Conservation (phyloP, 768 basidiomycete species). For the Aureoboletus auriporus region DNA sequence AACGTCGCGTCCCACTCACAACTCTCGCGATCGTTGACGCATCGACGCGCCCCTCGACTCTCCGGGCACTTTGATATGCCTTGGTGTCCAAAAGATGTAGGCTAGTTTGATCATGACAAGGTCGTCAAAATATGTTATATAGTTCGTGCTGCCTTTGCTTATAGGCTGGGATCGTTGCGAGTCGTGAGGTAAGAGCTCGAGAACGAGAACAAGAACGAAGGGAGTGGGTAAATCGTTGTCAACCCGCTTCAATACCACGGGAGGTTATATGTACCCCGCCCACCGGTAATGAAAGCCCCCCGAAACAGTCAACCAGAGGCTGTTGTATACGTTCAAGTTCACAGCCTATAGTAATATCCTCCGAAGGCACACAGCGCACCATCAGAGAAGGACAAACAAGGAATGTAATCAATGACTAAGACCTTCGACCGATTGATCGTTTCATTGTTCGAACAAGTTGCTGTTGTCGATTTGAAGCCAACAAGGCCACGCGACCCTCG, state of each 20-base stretch:
- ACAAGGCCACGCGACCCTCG: too few relatives aligned
- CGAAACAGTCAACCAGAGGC: slow-evolving; percentile 11
- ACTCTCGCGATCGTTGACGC: slow-evolving; percentile 24
- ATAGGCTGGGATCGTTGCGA: not conserved
- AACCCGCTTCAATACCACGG: not conserved
- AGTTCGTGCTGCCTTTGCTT: too few relatives aligned
- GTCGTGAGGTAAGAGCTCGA: not conserved
- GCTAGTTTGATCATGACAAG: slow-evolving; percentile 41
- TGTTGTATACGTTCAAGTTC: not conserved
- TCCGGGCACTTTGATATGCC: slow-evolving; percentile 48
- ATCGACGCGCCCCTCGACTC: slow-evolving; percentile 24
- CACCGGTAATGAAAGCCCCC: slow-evolving; percentile 11
- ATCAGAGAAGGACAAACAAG: slow-evolving; percentile 3
- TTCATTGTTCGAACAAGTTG: too few relatives aligned
- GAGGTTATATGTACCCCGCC: not conserved
- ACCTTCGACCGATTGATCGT: too few relatives aligned
- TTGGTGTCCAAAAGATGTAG: slow-evolving; percentile 51
- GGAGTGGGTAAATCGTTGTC: too few relatives aligned
- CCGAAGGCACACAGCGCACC: not conserved
- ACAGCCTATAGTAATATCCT: slow-evolving; percentile 5
- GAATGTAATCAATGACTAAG: too few relatives aligned
- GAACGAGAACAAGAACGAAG: not conserved
- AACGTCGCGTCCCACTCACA: slow-evolving; percentile 15
- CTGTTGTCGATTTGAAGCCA: too few relatives aligned
- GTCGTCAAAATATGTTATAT: too few relatives aligned